Percentiles rank a stretch among this genome's conserved stretches.
phyloP scores from a whole-genome alignment of 2,329 filamentous ascomycete genomes.

The Orbilia ellipsospora region DNA sequence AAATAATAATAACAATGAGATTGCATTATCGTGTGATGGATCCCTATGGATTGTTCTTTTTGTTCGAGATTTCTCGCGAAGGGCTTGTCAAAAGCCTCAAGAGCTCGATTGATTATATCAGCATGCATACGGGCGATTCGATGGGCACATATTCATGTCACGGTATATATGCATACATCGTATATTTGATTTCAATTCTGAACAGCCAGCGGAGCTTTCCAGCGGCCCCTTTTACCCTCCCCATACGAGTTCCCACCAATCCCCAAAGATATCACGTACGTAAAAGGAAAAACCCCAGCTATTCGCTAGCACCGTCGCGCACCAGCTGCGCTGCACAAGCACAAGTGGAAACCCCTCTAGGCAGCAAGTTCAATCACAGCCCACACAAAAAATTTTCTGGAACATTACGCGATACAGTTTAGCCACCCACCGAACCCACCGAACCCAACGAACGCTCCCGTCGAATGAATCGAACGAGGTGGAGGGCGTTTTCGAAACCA shows the following conservation, averaged over 20 bases:
- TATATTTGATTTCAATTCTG: too few relatives aligned
- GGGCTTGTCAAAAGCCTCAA: too few relatives aligned
- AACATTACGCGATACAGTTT: slow-evolving; percentile 52
- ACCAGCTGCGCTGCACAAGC: too few relatives aligned
- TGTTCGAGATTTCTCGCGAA: not conserved
- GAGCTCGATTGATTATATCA: too few relatives aligned
- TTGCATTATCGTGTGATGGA: not conserved
- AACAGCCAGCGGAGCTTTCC: slow-evolving; percentile 4
- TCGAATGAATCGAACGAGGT: slow-evolving; percentile 12
- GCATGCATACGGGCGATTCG: too few relatives aligned
- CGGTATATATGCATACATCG: too few relatives aligned
- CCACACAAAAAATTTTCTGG: slow-evolving; percentile 8
- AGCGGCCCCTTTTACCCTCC: slow-evolving; percentile 24
- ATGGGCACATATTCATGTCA: too few relatives aligned
- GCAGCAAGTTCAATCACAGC: slow-evolving; percentile 37
- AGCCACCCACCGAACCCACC: slow-evolving; percentile 20
- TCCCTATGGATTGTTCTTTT: not conserved
- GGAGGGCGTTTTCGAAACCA: slow-evolving; percentile 3
- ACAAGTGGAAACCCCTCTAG: slow-evolving; percentile 22
- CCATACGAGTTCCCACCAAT: slow-evolving; percentile 31
- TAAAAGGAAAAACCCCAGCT: not conserved
- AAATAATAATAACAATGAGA: too few relatives aligned
- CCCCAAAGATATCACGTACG: slow-evolving; percentile 5
- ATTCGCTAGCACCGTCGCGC: too few relatives aligned
- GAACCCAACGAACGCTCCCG: slow-evolving; percentile 1